Evolutionary conservation across 2,329 filamentous ascomycete species (phyloP), one percentile per base, ranked within the genome.

Genomic region (Cytospora chrysosperma): DNA sequence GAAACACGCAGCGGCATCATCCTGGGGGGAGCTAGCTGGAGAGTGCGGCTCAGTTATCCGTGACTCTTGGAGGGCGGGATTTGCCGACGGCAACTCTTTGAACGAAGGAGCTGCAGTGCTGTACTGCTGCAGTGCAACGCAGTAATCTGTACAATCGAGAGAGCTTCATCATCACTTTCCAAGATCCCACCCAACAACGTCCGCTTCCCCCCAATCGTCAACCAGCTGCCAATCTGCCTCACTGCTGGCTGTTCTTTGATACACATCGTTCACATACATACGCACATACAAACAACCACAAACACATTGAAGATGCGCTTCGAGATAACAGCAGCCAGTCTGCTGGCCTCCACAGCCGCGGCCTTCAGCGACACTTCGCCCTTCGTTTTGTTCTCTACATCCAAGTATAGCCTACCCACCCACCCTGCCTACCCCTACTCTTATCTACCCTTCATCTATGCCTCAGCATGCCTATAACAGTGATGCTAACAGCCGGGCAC

Each of bases 291-390:
- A 28, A 24, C 28, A 6, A 19, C n/a, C n/a, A 13, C 21, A 43
- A 4, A n/a, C n/a, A 30, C 7, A 56, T 30, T 62, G 68, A 77
- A 70, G 67, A 88, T 88, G 86, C 85, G 82, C 80, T 72, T 82
- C 71, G 82, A 81, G 61, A 74, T 78, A 72, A 72, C 82, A 72
- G 76, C 80, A 65, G 75, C 81, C 69, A 73, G 84, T 57, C 76
- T 85, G 72, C 82, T 82, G 70, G 81, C 85, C 69, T 82, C 84
- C 65, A 81, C 82, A 27, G 87, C 83, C 52, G 79, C 86, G 66
- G 93, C 92, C 28, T 95, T 97, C 75, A 87, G 86, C 67, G 89
- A 97, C 76, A 92, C 93, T 2, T 93, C 92, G 61, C 94, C 95
- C 21, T 95, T 97, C 76, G 85, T 97, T 74, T 79, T 97, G 69